Base-by-base conservation (phyloP, 441 rosid genomes). In the Aquilaria agallochum region DNA sequence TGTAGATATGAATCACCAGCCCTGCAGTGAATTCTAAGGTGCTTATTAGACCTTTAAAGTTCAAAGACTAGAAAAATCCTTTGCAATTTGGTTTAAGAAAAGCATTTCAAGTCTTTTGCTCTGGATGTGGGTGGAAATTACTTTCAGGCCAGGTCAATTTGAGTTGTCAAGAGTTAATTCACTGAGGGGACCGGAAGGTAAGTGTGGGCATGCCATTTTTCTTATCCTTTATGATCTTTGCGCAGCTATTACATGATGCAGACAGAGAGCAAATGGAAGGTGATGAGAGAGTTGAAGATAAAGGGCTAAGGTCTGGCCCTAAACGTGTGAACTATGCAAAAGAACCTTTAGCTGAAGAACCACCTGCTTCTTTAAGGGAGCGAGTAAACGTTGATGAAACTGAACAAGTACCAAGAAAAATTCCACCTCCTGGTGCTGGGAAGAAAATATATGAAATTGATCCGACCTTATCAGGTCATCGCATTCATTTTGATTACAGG, bases 401-500 rank as follows among this genome's bases (percentile, higher is more conserved):
- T 67, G 79, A 82, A 70, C 58, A 62, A 55, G 68, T 67, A 60
- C 69, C 72, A 63, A 79, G 70, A 68, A 63, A 57, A 60, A 69
- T 88, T 72, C 87, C 90, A 49, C 93, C 82, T 40, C 97, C 99
- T 62, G 96, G 97, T 56, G 52, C 61, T 15, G 98, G 96, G 57
- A 78, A 83, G 74, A 89, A 53, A 73, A 89, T 95, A 71, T 95
- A 95, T 70, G 88, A 88, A 65, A 86, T 92, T 75, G 99, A 92
- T 80, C 90, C 96, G 63, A 80, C 69, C 70, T 72, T 92, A 71
- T 59, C 63, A 31, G 83, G 78, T 69, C 60, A 80, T 51, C 78
- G 83, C 56, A 70, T 69, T 50, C 99, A 95, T 78, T 89, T 95
- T 66, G 97, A 95, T 78, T 92, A 86, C 73, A 76, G 99, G 99